Evolutionary conservation across 768 basidiomycete species (phyloP), one percentile per base, ranked within the genome.

Genomic region (Collybiopsis confluens): DNA sequence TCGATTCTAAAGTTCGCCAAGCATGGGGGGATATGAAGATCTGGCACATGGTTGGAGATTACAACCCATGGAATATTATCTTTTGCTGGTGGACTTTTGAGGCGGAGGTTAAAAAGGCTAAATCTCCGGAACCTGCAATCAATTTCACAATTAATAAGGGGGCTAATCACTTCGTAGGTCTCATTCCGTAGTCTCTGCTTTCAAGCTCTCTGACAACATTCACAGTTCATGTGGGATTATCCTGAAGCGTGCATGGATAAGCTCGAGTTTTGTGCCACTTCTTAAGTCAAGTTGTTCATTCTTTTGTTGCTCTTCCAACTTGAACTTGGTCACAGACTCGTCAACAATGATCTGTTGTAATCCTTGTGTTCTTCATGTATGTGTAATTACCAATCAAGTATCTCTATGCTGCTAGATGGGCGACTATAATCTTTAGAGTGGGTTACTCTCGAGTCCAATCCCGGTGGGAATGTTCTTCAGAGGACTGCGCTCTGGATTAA

Each of bases 91-190:
- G 65, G 65, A 52, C 43, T 10, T 45, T 65, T 1, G 58, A 65
- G 48, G 59, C 61, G 21, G 51, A 62, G 20, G 47, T 52, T 27
- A 45, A 52, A 23, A 54, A 26, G 15, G 33, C 45, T 24, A 28
- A 45, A 2, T 10, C 36, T 36, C 53, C 59, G 0, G 56, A 57
- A 16, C 46, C 59, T 3, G 44, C 36, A 10, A 57, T 67, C 30
- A 27, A 51, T n/a, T 56, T 56, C 37, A 55, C 56, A 44, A 16
- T 56, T 10, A 40, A 62, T 2, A 21, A 54, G 1, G 61, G 60
- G 3, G 30, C 48, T 8, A 65, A 64, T 48, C 66, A 65, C 52
- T 67, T 64, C 33, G 66, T 65, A 43, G 35, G 65, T 61, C 16
- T 7, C 37, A 13, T 24, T 42, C 1, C 16, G 2, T 49, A 3